Conservation (phyloP, 1,284 basidiomycete genomes). For the Leccinum pallidistipes region DNA sequence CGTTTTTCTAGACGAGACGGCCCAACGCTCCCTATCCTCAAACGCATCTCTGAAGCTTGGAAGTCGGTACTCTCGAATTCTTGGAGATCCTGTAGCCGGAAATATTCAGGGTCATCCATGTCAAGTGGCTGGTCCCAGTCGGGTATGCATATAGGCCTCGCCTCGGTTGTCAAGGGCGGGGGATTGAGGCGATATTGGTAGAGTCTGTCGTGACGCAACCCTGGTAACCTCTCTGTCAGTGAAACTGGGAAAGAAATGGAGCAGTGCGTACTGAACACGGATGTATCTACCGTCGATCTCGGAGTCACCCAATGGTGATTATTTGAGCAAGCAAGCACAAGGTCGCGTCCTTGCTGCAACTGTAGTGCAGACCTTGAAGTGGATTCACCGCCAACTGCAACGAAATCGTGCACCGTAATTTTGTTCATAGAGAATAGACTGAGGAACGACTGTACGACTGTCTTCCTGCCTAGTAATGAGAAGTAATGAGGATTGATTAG, state of each 20-base stretch:
- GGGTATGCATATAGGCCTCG: conserved; percentile 21
- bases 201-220: conserved; percentile 13
- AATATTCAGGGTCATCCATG: conserved; percentile 35
- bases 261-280: conserved; percentile 25
- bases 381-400: neutral
- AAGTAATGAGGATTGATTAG: too few species aligned
- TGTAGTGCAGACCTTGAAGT: conserved; percentile 2
- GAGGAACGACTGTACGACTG: too few species aligned
- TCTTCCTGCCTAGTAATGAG: too few species aligned
- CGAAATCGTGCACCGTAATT: conserved; percentile 30
- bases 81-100: conserved; percentile 39
- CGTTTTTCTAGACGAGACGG: conserved; percentile 16
- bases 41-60: conserved; percentile 1
- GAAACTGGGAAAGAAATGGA: neutral
- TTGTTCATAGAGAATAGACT: neutral
- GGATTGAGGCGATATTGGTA: conserved; percentile 27
- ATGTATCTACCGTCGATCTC: conserved; percentile 7
- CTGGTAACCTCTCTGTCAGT: conserved; percentile 24
- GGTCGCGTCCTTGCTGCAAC: conserved; percentile 21
- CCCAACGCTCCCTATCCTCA: neutral
- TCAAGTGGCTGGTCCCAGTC: conserved; percentile 39
- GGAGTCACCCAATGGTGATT: conserved; percentile 22
- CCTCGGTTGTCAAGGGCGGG: conserved; percentile 10
- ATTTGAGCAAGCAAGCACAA: conserved; percentile 17
- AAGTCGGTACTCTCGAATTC: conserved; percentile 40